Evolutionary conservation across 768 basidiomycete genomes (phyloP).

Genomic region (Baorangia bicolor): DNA sequence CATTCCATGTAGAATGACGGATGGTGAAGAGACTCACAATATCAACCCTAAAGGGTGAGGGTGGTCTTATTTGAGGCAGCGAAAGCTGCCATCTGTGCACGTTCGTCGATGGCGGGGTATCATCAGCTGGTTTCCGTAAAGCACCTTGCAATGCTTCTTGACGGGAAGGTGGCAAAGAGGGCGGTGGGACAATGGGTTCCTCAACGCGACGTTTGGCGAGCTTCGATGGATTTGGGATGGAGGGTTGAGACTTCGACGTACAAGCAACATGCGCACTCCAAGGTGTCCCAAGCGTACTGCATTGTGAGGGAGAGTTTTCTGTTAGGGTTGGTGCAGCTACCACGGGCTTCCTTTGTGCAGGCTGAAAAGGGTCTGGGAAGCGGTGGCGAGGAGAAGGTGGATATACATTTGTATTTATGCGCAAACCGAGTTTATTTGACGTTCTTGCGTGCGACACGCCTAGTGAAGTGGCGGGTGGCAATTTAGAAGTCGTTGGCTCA

Average conservation of each 20-base stretch:
- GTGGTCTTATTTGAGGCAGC: conserved; percentile 23
- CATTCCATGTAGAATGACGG: not conserved
- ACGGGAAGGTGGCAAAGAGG: not conserved
- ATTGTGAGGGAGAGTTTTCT: not conserved
- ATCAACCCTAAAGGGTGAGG: conserved; percentile 28
- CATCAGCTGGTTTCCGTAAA: conserved; percentile 4
- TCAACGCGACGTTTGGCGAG: conserved; percentile 3
- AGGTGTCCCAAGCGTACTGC: not conserved
- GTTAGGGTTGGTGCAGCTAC: not conserved
- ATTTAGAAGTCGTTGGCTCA: not conserved
- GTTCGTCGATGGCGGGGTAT: not conserved
- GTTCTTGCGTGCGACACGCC: not conserved
- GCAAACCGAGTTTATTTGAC: not conserved
- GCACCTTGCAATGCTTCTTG: not conserved
- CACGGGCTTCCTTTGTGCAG: not conserved
- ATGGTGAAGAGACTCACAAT: conserved; percentile 19
- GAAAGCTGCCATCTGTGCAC: conserved; percentile 1
- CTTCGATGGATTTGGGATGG: not conserved
- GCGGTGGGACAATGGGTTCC: not conserved
- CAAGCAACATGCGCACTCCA: not conserved
- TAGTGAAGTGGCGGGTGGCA: not conserved
- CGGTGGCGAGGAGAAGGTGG: not conserved
- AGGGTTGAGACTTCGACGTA: not conserved
- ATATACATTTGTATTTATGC: conserved; percentile 3
- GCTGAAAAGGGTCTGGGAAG: not conserved